Conservation (phyloP, 2,329 filamentous ascomycete genomes). For the Pseudogymnoascus sp. region DNA sequence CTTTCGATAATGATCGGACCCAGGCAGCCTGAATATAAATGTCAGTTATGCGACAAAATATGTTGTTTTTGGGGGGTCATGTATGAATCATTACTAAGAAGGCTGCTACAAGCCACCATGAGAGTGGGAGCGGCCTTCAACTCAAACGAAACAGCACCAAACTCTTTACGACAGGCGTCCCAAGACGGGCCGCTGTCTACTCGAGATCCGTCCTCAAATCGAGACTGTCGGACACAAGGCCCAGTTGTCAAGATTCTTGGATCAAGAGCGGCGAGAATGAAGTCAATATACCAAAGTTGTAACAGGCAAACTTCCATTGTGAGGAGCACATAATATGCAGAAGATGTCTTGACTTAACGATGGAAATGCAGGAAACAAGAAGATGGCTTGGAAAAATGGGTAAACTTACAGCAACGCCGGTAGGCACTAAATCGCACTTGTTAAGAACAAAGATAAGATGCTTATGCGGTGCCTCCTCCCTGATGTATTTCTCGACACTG, state of each 20-base stretch:
- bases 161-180: conserved; percentile 59
- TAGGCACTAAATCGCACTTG: conserved; percentile 89
- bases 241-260: conserved; percentile 23
- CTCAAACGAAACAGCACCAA: conserved; percentile 83
- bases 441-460: conserved; percentile 85
- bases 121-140: conserved; percentile 75
- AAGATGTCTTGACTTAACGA: conserved; percentile 87
- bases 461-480: conserved; percentile 90
- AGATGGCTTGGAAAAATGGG: conserved; percentile 12
- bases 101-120: conserved; percentile 58
- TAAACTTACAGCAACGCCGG: conserved; percentile 82
- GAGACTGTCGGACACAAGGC: not conserved
- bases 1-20: conserved; percentile 81
- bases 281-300: conserved; percentile 96
- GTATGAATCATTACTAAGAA: conserved; percentile 99
- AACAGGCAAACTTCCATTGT: conserved; percentile 86
- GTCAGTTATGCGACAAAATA: conserved; percentile 19
- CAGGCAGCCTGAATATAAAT: conserved; percentile 64
- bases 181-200: conserved; percentile 83
- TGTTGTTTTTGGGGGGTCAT: conserved; percentile 34
- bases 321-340: conserved; percentile 48
- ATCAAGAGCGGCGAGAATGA: conserved; percentile 54
- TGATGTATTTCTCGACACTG: conserved; percentile 87
- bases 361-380: conserved; percentile 20
- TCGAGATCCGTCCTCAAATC: conserved; percentile 43